These are phyloP conservation scores for Paulownia fortunei DNA, from an alignment of 257 asterid genomes.

Conservation along the genomic window DNA sequence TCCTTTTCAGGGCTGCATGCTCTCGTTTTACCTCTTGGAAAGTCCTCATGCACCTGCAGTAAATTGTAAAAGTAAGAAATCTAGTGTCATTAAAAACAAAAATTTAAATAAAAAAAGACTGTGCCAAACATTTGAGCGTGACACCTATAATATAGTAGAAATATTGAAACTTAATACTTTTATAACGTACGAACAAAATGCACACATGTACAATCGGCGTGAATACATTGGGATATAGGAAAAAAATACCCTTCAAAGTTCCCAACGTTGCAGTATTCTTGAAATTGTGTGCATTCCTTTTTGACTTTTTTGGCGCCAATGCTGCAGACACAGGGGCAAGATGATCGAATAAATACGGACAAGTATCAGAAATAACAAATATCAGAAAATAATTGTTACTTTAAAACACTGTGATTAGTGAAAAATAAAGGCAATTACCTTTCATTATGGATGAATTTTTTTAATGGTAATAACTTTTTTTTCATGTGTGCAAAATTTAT, in stretches of 20 bases:
- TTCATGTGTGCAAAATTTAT: neutral
- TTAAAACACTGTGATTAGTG: neutral
- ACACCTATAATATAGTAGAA: neutral
- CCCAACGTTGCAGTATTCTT: slow-evolving; percentile 63
- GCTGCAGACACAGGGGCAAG: slow-evolving; percentile 39
- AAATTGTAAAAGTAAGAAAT: neutral
- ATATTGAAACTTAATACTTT: neutral
- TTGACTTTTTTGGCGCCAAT: slow-evolving; percentile 83
- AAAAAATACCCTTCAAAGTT: slow-evolving; percentile 63
- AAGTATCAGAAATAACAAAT: neutral
- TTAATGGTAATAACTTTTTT: too few species aligned
- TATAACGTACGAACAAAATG: neutral
- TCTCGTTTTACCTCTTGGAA: slow-evolving; percentile 73
- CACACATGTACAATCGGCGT: neutral
- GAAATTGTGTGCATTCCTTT: slow-evolving; percentile 69
- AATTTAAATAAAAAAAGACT: neutral
- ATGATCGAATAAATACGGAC: neutral
- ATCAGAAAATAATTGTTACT: neutral
- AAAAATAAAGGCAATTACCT: neutral
- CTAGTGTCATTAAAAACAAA: neutral
- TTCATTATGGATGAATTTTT: neutral
- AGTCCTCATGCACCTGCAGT: slow-evolving; percentile 64
- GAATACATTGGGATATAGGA: neutral
- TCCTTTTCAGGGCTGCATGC: slow-evolving; percentile 59
- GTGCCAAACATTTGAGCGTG: neutral